phyloP scores from a whole-genome alignment of 1,284 basidiomycete genomes.

The Pascua sp. region DNA sequence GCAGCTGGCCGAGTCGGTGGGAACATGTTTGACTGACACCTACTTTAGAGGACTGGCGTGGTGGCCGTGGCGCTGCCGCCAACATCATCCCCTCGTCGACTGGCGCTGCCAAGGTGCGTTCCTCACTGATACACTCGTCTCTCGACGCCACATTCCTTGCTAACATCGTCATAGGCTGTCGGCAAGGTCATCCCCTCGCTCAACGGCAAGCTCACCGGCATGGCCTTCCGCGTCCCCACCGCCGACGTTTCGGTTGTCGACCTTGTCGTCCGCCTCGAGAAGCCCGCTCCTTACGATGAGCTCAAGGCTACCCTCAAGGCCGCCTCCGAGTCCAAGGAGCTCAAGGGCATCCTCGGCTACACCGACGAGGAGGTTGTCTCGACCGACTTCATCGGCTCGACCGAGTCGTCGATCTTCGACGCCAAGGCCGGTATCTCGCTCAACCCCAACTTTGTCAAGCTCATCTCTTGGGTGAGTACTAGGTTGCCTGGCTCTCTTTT shows the following conservation, averaged over 20 bases:
- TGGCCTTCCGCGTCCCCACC: constrained; percentile 97
- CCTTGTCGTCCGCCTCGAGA: constrained; percentile 90
- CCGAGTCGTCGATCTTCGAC: constrained; percentile 82
- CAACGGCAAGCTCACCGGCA: constrained; percentile 94
- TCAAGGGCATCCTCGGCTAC: constrained; percentile 84
- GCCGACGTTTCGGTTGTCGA: constrained; percentile 98
- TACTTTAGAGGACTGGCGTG: constrained; percentile 57
- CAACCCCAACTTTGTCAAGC: constrained; percentile 92
- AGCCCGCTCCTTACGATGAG: constrained; percentile 77
- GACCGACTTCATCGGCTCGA: constrained; percentile 83
- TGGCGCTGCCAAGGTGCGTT: constrained; percentile 78
- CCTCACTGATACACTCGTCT: too few relatives aligned
- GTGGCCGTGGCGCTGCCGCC: constrained; percentile 91
- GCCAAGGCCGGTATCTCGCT: constrained; percentile 89
- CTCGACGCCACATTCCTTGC: constrained; percentile 20
- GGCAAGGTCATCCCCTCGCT: constrained; percentile 97
- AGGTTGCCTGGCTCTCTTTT: background rate
- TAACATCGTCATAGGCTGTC: constrained; percentile 60
- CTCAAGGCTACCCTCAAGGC: constrained; percentile 87
- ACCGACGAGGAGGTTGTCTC: constrained; percentile 94
- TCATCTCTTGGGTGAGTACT: constrained; percentile 70
- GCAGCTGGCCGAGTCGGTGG: background rate
- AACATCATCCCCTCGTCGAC: constrained; percentile 99
- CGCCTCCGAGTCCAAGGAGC: constrained; percentile 66
- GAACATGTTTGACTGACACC: constrained; percentile 19